These are phyloP conservation scores for Sclerotiophoma versabilis DNA, from an alignment of 2,329 filamentous ascomycete genomes.

Conservation along the genomic window DNA sequence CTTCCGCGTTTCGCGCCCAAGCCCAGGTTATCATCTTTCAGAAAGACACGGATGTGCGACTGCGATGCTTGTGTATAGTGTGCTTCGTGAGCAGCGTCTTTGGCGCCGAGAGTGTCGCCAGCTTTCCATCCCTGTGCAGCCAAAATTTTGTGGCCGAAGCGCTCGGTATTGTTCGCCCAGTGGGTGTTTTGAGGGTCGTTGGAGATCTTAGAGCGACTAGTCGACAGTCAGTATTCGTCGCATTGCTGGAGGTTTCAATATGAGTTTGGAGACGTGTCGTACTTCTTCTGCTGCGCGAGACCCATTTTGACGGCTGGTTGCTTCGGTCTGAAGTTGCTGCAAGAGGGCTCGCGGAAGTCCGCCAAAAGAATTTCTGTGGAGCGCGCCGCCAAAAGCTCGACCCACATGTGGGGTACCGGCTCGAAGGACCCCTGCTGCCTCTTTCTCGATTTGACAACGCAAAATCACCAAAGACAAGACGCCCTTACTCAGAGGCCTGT, in stretches of 20 bases:
- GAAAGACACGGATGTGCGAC: constrained; percentile 80
- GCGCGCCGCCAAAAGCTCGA: constrained; percentile 16
- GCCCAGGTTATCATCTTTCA: constrained; percentile 92
- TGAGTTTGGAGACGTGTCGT: constrained; percentile 32
- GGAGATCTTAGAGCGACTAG: constrained; percentile 74
- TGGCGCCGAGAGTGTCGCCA: constrained; percentile 80
- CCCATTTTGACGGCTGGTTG: constrained; percentile 61
- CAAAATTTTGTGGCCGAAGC: constrained; percentile 90
- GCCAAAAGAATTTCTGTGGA: constrained; percentile 34
- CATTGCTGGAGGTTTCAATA: background rate
- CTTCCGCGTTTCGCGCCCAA: constrained; percentile 81
- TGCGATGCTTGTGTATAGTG: constrained; percentile 81
- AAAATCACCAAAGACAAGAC: background rate
- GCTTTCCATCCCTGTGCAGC: constrained; percentile 89
- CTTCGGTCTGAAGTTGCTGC: constrained; percentile 11
- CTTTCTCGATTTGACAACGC: background rate
- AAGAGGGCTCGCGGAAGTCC: constrained; percentile 24
- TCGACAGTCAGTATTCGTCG: constrained; percentile 19
- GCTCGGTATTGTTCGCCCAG: constrained; percentile 83
- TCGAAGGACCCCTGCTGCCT: constrained; percentile 2
- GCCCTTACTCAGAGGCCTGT: no score
- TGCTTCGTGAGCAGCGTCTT: constrained; percentile 75
- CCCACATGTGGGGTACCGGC: constrained; percentile 8
- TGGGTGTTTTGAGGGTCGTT: constrained; percentile 94
- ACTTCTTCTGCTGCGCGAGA: constrained; percentile 73